Conservation (phyloP, 768 basidiomycete species). For the Boletus sp. region DNA sequence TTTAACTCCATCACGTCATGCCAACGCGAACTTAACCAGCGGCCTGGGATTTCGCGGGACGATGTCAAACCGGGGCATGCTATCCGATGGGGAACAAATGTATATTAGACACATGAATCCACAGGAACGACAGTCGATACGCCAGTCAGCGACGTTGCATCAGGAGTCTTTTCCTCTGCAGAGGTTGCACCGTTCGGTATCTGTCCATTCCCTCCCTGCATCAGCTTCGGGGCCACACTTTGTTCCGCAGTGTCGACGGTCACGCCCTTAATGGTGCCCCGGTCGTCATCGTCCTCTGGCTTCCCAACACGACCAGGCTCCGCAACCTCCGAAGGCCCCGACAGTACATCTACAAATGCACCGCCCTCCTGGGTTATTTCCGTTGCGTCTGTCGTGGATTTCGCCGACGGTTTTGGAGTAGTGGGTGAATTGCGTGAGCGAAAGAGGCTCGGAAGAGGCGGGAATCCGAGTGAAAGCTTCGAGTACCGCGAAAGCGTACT, state of each 20-base stretch:
- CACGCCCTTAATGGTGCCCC: slow-evolving; percentile 36
- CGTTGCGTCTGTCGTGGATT: slow-evolving; percentile 16
- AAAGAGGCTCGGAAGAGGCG: slow-evolving; percentile 61
- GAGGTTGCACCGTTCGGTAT: slow-evolving; percentile 3
- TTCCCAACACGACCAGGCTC: slow-evolving; percentile 6
- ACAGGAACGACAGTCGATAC: slow-evolving; percentile 19
- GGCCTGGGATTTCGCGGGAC: slow-evolving; percentile 5
- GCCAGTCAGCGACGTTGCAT: slow-evolving; percentile 7
- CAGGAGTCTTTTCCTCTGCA: slow-evolving; percentile 23
- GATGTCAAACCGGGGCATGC: neutral
- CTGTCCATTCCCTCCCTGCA: slow-evolving; percentile 10
- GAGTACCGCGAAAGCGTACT: slow-evolving; percentile 37
- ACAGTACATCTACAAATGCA: slow-evolving; percentile 1
- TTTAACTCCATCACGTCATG: slow-evolving; percentile 1
- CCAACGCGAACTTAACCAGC: slow-evolving; percentile 10
- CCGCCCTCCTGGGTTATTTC: slow-evolving; percentile 23
- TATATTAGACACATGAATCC: slow-evolving; percentile 21
- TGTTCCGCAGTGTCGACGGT: slow-evolving; percentile 19
- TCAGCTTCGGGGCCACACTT: slow-evolving; percentile 8
- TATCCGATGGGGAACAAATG: neutral
- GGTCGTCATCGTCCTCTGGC: slow-evolving; percentile 42
- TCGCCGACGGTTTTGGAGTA: slow-evolving; percentile 23
- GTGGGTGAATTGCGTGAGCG: slow-evolving; percentile 58
- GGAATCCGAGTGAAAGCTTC: slow-evolving; percentile 47
- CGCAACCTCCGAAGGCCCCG: slow-evolving; percentile 6